These are phyloP conservation scores for Quercus aquifolioides DNA, from an alignment of 306 rosid genomes.

Conservation along the genomic window DNA sequence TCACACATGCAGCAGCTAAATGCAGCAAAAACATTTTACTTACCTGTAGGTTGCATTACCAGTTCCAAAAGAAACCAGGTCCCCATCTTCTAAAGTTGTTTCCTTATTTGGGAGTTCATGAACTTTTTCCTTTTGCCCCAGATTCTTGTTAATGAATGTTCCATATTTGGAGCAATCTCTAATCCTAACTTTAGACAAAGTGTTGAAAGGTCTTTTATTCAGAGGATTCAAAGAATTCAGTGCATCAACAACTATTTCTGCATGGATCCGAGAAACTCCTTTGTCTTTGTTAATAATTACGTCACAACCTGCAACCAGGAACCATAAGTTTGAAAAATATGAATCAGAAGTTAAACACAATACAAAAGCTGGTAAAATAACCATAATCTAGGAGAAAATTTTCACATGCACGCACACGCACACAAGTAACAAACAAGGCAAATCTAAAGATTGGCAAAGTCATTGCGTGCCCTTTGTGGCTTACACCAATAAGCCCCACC, in stretches of 20 bases:
- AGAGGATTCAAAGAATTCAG: constrained; percentile 41
- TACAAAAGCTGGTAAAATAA: neutral
- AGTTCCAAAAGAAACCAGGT: constrained; percentile 83
- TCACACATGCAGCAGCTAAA: constrained; percentile 12
- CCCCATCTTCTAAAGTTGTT: constrained; percentile 59
- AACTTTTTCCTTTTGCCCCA: constrained; percentile 53
- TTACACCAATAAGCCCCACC: neutral
- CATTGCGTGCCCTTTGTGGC: neutral
- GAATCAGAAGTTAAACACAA: constrained; percentile 6
- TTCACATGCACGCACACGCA: neutral
- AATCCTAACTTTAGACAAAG: constrained; percentile 36
- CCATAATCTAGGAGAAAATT: neutral
- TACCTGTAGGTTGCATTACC: constrained; percentile 88
- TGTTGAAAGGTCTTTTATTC: constrained; percentile 23
- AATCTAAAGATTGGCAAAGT: no score
- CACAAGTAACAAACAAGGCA: neutral
- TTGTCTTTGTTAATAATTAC: constrained; percentile 72
- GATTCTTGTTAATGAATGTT: constrained; percentile 56
- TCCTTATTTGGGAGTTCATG: constrained; percentile 80
- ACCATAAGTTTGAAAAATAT: constrained; percentile 8
- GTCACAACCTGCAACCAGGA: constrained; percentile 68
- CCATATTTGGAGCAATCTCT: constrained; percentile 93
- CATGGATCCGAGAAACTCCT: constrained; percentile 94
- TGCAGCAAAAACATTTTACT: constrained; percentile 6
- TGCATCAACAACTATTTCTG: constrained; percentile 71